Evolutionary conservation across 2,329 filamentous ascomycete genomes (phyloP), one percentile per base, ranked within the genome.

Genomic region (Penicillium polonicum): DNA sequence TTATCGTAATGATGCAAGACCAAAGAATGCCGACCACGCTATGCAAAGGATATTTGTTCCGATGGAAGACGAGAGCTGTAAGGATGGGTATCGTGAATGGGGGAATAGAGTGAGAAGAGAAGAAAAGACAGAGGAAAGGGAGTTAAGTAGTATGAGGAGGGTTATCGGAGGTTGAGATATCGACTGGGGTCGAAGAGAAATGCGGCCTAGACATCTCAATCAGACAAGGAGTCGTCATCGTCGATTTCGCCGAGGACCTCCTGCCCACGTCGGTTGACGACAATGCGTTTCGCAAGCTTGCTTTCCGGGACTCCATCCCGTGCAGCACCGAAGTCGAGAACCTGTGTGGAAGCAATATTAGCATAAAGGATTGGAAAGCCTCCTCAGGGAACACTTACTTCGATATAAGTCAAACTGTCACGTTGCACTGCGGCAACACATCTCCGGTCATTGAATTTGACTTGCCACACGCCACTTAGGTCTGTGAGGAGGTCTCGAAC

Each of bases 361-460:
- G 48, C 21, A 23, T 46, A 23, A 19, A 43, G 19, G 3, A 33
- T 35, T 33, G 42, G 51, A 36, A 54, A 36, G 44, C 31, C 43
- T 10, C 15, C 36, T n/a, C 13, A 7, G 21, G 38, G 13, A 52
- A 50, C 49, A 76, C 86, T 79, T 74, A 96, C 94, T 85, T 99
- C 94, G 58, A 99, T 92, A 74, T 96, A 99, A 21, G 94, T 99
- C 68, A 96, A 78, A 68, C 87, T 88, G 64, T 96, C 91, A 55
- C 94, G 85, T 80, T 99, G 94, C 56, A 99, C 94, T 44, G 94
- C 94, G 59, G 94, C 94, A 57, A 99, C 94, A 73, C 94, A 99
- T 73, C 93, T 85, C 65, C 94, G 84, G 71, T 95, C 91, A 70
- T 99, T 92, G 77, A 99, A 99, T 70, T 94, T 94, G 69, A 99